Evolutionary conservation across 176 grass and related monocot genomes (phyloP).

Genomic region (Carex parvula): DNA sequence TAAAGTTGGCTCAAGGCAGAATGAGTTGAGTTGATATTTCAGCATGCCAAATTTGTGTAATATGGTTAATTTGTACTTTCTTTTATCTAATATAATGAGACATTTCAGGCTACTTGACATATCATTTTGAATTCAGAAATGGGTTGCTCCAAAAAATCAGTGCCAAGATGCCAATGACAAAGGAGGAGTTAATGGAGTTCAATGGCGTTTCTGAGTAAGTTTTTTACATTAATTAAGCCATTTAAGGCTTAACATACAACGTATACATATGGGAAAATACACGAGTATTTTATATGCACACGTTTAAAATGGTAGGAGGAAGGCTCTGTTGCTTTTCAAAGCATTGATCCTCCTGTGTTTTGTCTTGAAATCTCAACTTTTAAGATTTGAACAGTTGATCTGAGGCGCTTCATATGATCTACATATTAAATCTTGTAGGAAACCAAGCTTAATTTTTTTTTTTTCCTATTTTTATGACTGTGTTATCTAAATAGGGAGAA

Average conservation of each 20-base stretch:
- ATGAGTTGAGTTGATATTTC: background rate
- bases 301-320: background rate
- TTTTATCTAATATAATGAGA: background rate
- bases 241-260: background rate
- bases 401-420: background rate
- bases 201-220: constrained; percentile 83
- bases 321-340: background rate
- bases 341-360: background rate
- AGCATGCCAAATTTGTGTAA: background rate
- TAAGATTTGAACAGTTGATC: background rate
- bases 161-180: constrained; percentile 54
- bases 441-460: background rate
- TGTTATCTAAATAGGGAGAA: background rate
- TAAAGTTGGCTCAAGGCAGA: background rate
- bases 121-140: constrained; percentile 47
- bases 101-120: background rate
- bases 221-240: background rate
- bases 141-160: constrained; percentile 67
- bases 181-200: constrained; percentile 92
- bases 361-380: background rate
- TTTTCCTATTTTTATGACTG: background rate
- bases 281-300: background rate
- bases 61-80: background rate
- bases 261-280: background rate
- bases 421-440: background rate